A percentile compares a stretch with the other conserved stretches of the same genome.
Conservation (phyloP, 2,329 filamentous ascomycete species). For the Penicillium sp. region DNA sequence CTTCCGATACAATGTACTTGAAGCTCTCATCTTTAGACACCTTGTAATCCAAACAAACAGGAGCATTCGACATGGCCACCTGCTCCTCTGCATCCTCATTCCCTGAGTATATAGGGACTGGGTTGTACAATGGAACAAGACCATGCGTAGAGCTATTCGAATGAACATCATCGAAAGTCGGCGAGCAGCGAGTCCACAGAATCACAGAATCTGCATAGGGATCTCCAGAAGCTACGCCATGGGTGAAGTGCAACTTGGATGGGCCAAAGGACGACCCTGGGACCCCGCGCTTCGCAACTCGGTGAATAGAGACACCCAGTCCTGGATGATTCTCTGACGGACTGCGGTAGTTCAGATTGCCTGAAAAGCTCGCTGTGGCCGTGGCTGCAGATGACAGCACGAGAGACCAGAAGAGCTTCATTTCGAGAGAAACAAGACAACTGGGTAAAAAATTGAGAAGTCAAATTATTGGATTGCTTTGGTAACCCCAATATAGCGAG, state of each 20-base stretch:
- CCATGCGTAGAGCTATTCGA: constrained; percentile 63
- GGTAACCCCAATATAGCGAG: background rate
- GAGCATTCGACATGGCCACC: constrained; percentile 60
- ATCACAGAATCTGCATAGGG: constrained; percentile 50
- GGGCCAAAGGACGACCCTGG: constrained; percentile 46
- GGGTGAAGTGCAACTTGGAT: constrained; percentile 64
- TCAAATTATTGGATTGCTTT: background rate
- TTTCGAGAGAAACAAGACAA: constrained; percentile 1
- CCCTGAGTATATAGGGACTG: constrained; percentile 5
- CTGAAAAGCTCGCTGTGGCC: constrained; percentile 12
- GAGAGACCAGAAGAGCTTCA: constrained; percentile 7
- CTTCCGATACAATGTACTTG: constrained; percentile 56
- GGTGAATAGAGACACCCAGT: constrained; percentile 67
- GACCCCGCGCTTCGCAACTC: constrained; percentile 60
- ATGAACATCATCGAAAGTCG: constrained; percentile 50
- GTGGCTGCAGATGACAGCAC: constrained; percentile 5
- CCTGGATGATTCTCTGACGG: constrained; percentile 67
- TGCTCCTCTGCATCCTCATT: constrained; percentile 41
- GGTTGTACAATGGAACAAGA: constrained; percentile 57
- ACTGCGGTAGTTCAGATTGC: constrained; percentile 70
- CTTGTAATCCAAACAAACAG: constrained; percentile 70
- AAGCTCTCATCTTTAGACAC: constrained; percentile 58
- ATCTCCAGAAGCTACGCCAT: constrained; percentile 60
- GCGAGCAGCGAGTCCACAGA: constrained; percentile 49
- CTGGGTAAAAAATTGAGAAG: constrained; percentile 2